Percentiles rank a stretch among this genome's conserved stretches.
Conservation (phyloP, 1,139 yeast species). For the Geotrichum histeridarum region DNA sequence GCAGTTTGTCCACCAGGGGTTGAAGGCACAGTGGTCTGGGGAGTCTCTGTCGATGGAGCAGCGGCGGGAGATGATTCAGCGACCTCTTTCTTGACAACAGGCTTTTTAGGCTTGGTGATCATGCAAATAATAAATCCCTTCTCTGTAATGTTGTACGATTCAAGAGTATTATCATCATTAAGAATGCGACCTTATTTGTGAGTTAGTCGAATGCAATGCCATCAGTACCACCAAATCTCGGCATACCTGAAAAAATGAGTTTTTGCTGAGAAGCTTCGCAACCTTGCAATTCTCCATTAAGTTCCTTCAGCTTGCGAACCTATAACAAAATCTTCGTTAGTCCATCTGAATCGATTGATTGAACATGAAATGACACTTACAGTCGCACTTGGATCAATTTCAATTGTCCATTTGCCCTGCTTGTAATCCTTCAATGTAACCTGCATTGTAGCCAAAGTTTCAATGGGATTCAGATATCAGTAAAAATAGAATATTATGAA, state of each 20-base stretch:
- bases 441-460: slow-evolving; percentile 48
- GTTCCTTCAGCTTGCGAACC: slow-evolving; percentile 68
- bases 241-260: slow-evolving; percentile 76
- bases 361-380: slow-evolving; percentile 41
- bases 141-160: slow-evolving; percentile 65
- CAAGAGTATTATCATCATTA: slow-evolving; percentile 74
- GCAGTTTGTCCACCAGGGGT: slow-evolving; percentile 25
- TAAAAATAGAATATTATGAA: neutral
- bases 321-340: slow-evolving; percentile 23
- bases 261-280: slow-evolving; percentile 75
- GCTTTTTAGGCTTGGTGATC: slow-evolving; percentile 51
- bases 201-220: slow-evolving; percentile 6
- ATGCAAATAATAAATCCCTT: slow-evolving; percentile 90
- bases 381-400: slow-evolving; percentile 63
- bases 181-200: slow-evolving; percentile 56
- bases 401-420: slow-evolving; percentile 80
- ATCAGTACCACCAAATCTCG: neutral
- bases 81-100: slow-evolving; percentile 23
- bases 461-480: neutral
- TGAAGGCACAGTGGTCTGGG: slow-evolving; percentile 27
- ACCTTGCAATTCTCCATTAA: slow-evolving; percentile 61
- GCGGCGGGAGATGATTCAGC: slow-evolving; percentile 30
- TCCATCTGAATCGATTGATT: neutral
- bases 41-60: slow-evolving; percentile 27
- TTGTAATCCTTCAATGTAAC: slow-evolving; percentile 85